Conservation (phyloP, 1,284 basidiomycete species). For the Coniferiporia weirii region DNA sequence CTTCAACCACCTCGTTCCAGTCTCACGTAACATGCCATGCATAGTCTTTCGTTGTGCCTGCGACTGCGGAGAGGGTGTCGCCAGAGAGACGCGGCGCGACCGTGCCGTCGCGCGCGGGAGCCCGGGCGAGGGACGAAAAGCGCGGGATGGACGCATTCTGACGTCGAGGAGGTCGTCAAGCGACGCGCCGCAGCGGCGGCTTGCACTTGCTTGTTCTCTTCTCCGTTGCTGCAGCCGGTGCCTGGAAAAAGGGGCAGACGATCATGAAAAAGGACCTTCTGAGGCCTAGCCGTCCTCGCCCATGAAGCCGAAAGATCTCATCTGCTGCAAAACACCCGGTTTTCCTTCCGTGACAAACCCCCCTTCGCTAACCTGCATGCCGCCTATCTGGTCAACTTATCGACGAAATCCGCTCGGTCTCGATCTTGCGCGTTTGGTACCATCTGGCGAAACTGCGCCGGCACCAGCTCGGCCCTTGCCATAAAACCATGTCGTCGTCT, state of each 20-base stretch:
- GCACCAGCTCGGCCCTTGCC: not conserved
- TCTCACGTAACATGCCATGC: no score
- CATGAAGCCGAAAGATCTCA: conserved; percentile 6
- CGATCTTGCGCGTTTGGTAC: no score
- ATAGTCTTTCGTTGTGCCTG: no score
- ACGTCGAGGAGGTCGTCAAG: conserved; percentile 2
- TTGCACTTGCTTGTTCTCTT: not conserved
- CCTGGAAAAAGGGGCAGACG: conserved; percentile 13
- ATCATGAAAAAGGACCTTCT: not conserved
- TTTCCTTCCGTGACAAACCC: conserved; percentile 9
- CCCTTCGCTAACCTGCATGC: not conserved
- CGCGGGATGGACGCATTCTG: not conserved
- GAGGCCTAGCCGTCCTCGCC: not conserved
- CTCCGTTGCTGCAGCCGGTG: conserved; percentile 5
- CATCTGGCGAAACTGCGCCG: no score
- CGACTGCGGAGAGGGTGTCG: no score
- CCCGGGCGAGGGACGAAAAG: not conserved
- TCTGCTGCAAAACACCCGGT: not conserved
- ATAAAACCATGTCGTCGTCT: not conserved
- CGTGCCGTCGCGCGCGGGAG: no score
- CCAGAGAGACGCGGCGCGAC: not conserved
- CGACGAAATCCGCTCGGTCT: not conserved
- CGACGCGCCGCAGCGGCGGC: not conserved
- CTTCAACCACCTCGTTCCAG: no score
- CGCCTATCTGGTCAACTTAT: not conserved